Evolutionary conservation across 345 rosid species (phyloP).

Genomic region (Aquilaria sinensis): DNA sequence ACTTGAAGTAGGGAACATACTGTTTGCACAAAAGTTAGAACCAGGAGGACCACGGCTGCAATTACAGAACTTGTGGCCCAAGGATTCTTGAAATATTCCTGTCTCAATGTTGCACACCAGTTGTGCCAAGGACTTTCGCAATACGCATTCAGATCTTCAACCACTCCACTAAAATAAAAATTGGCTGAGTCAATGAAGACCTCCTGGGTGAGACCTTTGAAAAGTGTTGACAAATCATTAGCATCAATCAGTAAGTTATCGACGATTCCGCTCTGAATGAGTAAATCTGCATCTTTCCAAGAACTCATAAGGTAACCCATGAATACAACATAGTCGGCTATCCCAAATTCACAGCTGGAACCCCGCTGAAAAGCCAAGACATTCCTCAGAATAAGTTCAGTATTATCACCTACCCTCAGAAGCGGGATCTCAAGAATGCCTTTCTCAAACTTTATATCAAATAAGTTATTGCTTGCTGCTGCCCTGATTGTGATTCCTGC

Average conservation of each 20-base stretch:
- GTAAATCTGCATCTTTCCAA: background rate
- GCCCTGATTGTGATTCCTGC: too few species aligned
- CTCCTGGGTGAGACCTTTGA: background rate
- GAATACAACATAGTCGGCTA: background rate
- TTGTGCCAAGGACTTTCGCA: background rate
- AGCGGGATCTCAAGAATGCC: constrained; percentile 21
- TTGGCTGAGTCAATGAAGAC: background rate
- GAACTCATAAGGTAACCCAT: background rate
- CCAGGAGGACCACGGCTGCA: background rate
- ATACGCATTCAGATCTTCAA: background rate
- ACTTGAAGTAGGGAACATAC: too few species aligned
- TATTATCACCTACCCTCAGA: constrained; percentile 14
- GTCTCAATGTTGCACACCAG: background rate
- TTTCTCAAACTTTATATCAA: constrained; percentile 16
- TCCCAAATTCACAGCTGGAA: background rate
- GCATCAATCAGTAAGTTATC: background rate
- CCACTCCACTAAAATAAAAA: background rate
- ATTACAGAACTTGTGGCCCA: background rate
- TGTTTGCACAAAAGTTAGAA: background rate
- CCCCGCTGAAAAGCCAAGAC: constrained; percentile 26
- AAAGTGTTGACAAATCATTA: background rate
- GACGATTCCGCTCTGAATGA: background rate
- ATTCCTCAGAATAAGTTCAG: constrained; percentile 22
- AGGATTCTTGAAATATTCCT: background rate
- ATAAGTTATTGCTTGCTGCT: background rate